These are phyloP conservation scores for Mycena olivaceomarginata DNA, from an alignment of 768 basidiomycete species.

Conservation along the genomic window DNA sequence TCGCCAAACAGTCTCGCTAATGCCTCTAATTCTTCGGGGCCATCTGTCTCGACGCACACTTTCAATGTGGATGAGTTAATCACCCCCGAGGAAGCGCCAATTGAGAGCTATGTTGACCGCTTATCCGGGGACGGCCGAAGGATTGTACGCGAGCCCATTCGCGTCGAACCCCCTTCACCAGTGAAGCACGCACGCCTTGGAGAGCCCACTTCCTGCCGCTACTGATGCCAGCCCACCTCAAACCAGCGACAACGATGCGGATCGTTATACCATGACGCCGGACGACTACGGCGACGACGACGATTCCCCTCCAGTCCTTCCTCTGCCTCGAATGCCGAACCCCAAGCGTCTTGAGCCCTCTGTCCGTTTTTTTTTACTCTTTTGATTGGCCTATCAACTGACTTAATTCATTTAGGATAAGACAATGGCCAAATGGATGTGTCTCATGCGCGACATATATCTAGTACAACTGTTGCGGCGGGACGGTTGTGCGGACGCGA, in stretches of 20 bases:
- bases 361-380: constrained; percentile 4
- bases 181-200: too few relatives aligned
- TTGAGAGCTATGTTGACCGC: too few relatives aligned
- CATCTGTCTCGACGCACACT: too few relatives aligned
- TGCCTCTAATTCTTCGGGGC: too few relatives aligned
- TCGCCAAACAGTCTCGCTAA: too few relatives aligned
- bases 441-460: not conserved
- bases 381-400: not conserved
- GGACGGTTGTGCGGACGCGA: not conserved
- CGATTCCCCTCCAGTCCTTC: not conserved
- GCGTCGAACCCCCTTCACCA: too few relatives aligned
- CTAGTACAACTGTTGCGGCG: constrained; percentile 2
- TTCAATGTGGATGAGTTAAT: too few relatives aligned
- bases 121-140: too few relatives aligned
- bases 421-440: not conserved
- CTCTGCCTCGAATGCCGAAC: not conserved
- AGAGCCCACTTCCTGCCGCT: too few relatives aligned
- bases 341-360: not conserved
- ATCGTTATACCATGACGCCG: not conserved
- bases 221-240: too few relatives aligned
- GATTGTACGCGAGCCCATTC: too few relatives aligned
- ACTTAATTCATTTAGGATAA: not conserved
- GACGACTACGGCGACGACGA: not conserved
- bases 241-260: not conserved
- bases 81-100: too few relatives aligned